Evolutionary conservation across 1,284 basidiomycete genomes (phyloP), one percentile per base, ranked within the genome.

Genomic region (Apiotrichum akiyoshidainum): DNA sequence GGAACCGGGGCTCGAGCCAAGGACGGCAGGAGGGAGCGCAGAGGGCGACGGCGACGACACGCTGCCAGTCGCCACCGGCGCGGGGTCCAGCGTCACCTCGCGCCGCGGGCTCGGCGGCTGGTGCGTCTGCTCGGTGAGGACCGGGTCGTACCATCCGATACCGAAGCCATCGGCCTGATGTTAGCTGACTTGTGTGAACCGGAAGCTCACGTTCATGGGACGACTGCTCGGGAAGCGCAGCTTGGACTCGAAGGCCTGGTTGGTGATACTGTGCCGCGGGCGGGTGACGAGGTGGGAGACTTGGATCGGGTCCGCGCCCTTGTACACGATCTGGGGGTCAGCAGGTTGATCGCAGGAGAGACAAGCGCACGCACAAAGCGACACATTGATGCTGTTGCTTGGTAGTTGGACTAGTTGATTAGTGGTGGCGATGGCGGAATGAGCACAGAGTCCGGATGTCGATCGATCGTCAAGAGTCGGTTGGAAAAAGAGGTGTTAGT

Each of bases 201-300:
- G 16, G n/a, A 19, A 21, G 60, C 69, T 65, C 55, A 72, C 74
- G 68, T 94, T 94, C 79, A 94, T 91, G 12, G 92, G 91, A 58
- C 90, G 80, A 59, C 87, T 82, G 64, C 80, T 82, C 67, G 92
- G 89, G 60, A 96, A 79, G 19, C 93, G 85, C 35, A 96, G 81
- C 21, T 92, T 84, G 40, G 90, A 92, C 79, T 95, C 92, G 70
- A 92, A 93, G 0, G 93, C 91, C 73, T 96, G 92, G 75, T 94
- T 94, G 74, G 92, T 92, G 80, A 98, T 97, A 14, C 90, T 93
- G 79, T 98, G 94, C 56, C 89, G 88, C 46, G 94, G 94, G 46
- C 89, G 83, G 46, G 90, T 97, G 65, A 97, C 83, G 35, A 97
- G 84, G 82, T 94, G 91, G 31, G 87, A 90, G 49, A 94, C 81